A percentile compares a stretch with the other conserved stretches of the same genome.
These are phyloP conservation scores for Arthrobotrys iridis DNA, from an alignment of 2,329 filamentous ascomycete genomes.

Conservation along the genomic window DNA sequence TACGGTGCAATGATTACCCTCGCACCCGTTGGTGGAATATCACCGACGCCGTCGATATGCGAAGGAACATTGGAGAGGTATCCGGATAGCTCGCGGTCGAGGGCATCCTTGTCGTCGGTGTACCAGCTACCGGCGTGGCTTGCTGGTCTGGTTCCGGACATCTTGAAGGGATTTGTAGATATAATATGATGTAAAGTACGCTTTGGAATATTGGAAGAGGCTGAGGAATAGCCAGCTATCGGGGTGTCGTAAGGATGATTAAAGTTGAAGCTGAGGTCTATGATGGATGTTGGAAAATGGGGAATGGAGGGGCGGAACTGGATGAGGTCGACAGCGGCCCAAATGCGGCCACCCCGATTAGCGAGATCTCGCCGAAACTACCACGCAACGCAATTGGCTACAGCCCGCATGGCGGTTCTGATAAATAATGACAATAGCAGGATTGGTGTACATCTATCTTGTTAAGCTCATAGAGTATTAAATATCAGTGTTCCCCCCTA, in stretches of 20 bases:
- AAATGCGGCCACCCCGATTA: slow-evolving; percentile 12
- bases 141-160: slow-evolving; percentile 62
- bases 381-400: slow-evolving; percentile 16
- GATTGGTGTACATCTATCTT: too few species aligned
- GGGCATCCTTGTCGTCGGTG: slow-evolving; percentile 68
- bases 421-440: too few species aligned
- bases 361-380: slow-evolving; percentile 14
- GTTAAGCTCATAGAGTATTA: too few species aligned
- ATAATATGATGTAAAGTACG: neutral
- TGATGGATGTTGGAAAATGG: neutral
- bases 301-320: neutral
- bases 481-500: too few species aligned
- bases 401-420: too few species aligned
- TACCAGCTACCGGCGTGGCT: slow-evolving; percentile 93
- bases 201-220: neutral
- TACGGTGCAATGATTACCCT: slow-evolving; percentile 93
- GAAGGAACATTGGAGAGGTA: slow-evolving; percentile 79
- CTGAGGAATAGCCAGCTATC: too few species aligned
- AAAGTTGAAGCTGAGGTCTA: neutral
- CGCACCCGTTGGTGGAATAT: slow-evolving; percentile 65
- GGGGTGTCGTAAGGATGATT: too few species aligned
- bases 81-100: slow-evolving; percentile 75
- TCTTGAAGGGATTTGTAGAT: neutral
- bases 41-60: slow-evolving; percentile 70
- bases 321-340: neutral